These are phyloP conservation scores for Nemania diffusa DNA, from an alignment of 2,329 filamentous ascomycete genomes.

Conservation along the genomic window DNA sequence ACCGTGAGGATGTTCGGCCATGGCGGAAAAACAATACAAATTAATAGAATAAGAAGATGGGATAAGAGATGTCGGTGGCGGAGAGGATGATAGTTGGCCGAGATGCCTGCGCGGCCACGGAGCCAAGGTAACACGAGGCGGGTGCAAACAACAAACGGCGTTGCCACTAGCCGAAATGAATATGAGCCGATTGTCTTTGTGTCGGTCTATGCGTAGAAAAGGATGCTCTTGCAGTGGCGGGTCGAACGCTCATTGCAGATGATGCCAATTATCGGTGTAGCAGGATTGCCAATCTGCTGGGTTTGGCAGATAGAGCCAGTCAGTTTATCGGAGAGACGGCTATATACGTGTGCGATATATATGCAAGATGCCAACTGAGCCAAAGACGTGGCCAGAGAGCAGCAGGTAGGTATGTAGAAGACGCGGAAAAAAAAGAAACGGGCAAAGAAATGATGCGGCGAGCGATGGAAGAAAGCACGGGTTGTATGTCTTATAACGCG, in stretches of 20 bases:
- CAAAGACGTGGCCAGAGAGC: neutral
- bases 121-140: neutral
- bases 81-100: neutral
- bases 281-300: conserved; percentile 4
- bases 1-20: conserved; percentile 55
- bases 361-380: conserved; percentile 10
- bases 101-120: neutral
- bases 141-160: conserved; percentile 6
- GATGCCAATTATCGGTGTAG: neutral
- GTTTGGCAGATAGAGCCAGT: neutral
- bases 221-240: neutral
- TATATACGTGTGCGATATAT: neutral
- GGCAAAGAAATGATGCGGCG: neutral
- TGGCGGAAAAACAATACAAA: conserved; percentile 40
- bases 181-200: conserved; percentile 19
- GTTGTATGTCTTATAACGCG: neutral
- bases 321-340: neutral
- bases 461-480: neutral
- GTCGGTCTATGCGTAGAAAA: conserved; percentile 11
- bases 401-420: neutral
- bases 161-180: conserved; percentile 21
- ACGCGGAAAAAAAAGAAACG: neutral
- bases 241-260: conserved; percentile 18
- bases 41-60: conserved; percentile 24
- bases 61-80: neutral